These are phyloP conservation scores for Quercus berberidifolia DNA, from an alignment of 306 rosid genomes.

Conservation along the genomic window DNA sequence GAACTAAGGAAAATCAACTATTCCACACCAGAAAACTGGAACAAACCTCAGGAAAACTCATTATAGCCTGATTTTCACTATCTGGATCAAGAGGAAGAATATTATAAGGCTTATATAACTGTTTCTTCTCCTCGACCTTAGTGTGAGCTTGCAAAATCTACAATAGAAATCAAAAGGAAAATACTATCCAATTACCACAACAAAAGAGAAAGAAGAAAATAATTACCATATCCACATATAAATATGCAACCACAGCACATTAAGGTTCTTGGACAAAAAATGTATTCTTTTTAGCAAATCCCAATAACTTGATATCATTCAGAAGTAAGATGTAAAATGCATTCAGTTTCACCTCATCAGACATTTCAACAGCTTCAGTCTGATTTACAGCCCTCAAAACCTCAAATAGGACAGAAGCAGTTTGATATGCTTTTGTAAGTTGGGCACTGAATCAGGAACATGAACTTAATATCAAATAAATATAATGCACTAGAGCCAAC, in stretches of 20 bases:
- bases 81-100: conserved; percentile 94
- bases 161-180: conserved; percentile 13
- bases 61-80: conserved; percentile 72
- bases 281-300: background rate
- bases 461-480: conserved; percentile 14
- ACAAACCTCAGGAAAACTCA: conserved; percentile 84
- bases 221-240: background rate
- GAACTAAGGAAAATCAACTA: conserved; percentile 9
- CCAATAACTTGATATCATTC: background rate
- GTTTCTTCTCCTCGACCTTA: conserved; percentile 68
- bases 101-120: conserved; percentile 79
- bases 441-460: conserved; percentile 60
- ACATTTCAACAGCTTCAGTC: conserved; percentile 65
- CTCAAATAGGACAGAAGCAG: conserved; percentile 90
- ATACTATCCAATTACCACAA: background rate
- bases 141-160: conserved; percentile 68
- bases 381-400: conserved; percentile 93
- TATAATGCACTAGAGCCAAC: conserved; percentile 7
- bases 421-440: conserved; percentile 91
- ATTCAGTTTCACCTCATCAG: conserved; percentile 63
- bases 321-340: background rate
- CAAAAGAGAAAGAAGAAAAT: conserved; percentile 7
- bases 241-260: background rate
- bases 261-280: background rate
- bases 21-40: conserved; percentile 3